Evolutionary conservation across 2,329 filamentous ascomycete species (phyloP), one percentile per base, ranked within the genome.

Genomic region (Myriosclerotinia curreyana): DNA sequence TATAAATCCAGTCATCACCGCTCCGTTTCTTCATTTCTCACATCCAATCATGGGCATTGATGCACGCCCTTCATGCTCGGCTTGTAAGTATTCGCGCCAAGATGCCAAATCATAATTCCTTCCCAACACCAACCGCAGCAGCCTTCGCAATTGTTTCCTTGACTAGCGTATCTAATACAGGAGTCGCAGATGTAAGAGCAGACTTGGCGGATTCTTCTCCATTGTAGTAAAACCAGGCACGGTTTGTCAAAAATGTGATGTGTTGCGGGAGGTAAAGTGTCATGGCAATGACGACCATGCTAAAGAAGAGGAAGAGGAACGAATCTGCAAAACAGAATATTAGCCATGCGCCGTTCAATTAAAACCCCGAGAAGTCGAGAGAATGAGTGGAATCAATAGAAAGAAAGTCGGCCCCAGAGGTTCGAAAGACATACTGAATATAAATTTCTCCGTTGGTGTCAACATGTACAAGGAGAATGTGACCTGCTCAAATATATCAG

Each of bases 381-480:
- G 55, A 20, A 44, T 52, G 31, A 20, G 17, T 60, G n/a, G 44
- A 53, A 36, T 25, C 31, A 46, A 31, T 31, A 31, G 4, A 31
- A 31, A 31, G 28, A 42, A 38, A 50, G 31, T 48, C 56, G 20
- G 40, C 20, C 60, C 20, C 6, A 38, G n/a, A 38, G 22, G 8
- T 12, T 44, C 25, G 46, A 40, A 36, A 36, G 50, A 62, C 92
- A 65, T 84, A 98, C 95, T 98, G 79, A 98, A 96, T 72, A 96
- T 88, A 78, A 96, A 94, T 77, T 96, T 96, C 81, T 99, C 95
- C 60, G 90, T 92, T 1, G 92, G 90, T 46, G 93, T 97, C 72
- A 97, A 89, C 90, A 99, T 98, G 83, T 99, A 98, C 34, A 98
- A 85, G 66, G 90, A 89, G 78, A 96, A 95, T 15, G 94, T 97